Percentiles rank a stretch among this genome's conserved stretches.
Conservation (phyloP, 495 filamentous ascomycete genomes). For the Amniculicola lignicola region DNA sequence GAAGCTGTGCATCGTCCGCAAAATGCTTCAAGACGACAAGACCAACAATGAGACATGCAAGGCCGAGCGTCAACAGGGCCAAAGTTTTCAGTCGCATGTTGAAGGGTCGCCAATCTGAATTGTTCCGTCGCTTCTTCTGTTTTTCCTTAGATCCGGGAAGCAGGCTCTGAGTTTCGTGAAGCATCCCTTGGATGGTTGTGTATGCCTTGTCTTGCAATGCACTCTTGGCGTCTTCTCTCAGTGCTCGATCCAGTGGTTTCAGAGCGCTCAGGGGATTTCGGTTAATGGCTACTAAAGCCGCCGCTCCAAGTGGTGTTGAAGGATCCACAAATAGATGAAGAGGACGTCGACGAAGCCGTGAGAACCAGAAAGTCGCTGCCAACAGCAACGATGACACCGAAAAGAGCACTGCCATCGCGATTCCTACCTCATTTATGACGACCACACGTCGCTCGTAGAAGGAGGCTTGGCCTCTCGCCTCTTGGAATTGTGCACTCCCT, state of each 20-base stretch:
- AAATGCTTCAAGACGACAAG: background rate
- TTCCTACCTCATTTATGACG: background rate
- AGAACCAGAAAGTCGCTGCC: background rate
- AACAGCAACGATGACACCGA: slow-evolving; percentile 1
- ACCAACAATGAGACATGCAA: background rate
- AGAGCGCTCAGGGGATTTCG: background rate
- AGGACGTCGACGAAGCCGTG: background rate
- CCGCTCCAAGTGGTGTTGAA: background rate
- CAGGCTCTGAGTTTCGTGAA: background rate
- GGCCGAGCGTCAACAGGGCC: background rate
- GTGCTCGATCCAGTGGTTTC: background rate
- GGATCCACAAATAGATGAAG: slow-evolving; percentile 2
- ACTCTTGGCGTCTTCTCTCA: background rate
- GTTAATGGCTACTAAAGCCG: background rate
- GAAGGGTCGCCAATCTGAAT: background rate
- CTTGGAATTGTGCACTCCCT: background rate
- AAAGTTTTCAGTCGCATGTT: background rate
- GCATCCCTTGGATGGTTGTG: background rate
- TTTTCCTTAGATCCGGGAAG: background rate
- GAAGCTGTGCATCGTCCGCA: background rate
- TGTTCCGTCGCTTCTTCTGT: background rate
- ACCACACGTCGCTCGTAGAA: background rate
- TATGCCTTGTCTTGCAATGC: background rate
- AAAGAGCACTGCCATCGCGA: slow-evolving; percentile 1
- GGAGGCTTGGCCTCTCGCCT: background rate